phyloP scores from a whole-genome alignment of 139 green algal genomes.

The Edaphochlamys debaryana region DNA sequence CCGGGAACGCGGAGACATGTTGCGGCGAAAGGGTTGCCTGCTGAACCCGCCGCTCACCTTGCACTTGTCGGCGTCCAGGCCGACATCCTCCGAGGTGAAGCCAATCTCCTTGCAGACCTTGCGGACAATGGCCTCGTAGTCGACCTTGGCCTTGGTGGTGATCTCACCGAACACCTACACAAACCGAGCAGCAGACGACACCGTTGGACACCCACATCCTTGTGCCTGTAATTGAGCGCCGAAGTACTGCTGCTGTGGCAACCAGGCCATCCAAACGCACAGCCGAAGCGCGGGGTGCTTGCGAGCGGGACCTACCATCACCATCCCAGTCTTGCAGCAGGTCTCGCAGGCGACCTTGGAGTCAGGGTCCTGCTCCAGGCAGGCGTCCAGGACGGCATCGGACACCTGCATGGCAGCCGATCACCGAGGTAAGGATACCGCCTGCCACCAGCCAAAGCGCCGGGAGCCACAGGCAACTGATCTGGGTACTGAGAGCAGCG shows the following conservation, averaged over 20 bases:
- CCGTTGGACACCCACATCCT: no score
- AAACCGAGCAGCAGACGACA: no score
- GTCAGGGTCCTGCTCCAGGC: slow-evolving; percentile 95
- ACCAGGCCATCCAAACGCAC: no score
- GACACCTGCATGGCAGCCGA: slow-evolving; percentile 96
- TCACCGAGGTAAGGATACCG: no score
- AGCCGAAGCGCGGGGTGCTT: no score
- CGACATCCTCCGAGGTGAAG: slow-evolving; percentile 95
- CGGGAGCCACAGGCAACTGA: no score
- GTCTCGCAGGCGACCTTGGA: slow-evolving; percentile 98
- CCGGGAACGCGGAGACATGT: no score
- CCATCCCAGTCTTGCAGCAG: slow-evolving; percentile 91
- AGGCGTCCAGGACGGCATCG: slow-evolving; percentile 98
- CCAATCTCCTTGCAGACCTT: slow-evolving; percentile 87
- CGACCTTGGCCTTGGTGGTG: slow-evolving; percentile 98
- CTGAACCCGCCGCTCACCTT: slow-evolving; percentile 84
- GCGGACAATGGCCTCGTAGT: slow-evolving; percentile 96
- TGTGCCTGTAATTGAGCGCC: no score
- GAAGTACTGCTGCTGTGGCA: no score
- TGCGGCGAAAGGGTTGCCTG: no score
- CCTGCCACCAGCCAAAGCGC: no score
- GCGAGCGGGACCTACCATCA: background rate
- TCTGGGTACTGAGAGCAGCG: no score
- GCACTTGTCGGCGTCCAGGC: slow-evolving; percentile 97
- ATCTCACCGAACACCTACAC: slow-evolving; percentile 99